Base-by-base conservation (phyloP, 257 asterid genomes). In the Verbascum thapsus region DNA sequence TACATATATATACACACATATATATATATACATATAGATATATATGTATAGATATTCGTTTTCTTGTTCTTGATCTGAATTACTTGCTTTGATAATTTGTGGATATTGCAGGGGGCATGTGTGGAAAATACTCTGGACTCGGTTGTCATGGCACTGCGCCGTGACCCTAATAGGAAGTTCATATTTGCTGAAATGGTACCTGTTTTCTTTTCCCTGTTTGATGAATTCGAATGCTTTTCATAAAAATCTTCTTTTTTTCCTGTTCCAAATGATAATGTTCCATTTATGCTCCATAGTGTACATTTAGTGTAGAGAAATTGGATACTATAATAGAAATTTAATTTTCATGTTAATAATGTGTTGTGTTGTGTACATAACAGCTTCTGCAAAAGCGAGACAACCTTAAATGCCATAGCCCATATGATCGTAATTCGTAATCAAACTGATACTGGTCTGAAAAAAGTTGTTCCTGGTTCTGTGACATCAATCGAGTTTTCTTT, bases 181-280 rank as follows among this genome's bases (percentile, higher is more conserved):
- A 77, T 90, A 20, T 88, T 69, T 74, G 98, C 72, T 69, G 98
- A 90, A 73, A 87, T 87, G 96, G 98, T 90, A 87, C 32, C 65
- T 42, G 2, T 37, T 23, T 5, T 6, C 23, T 55, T 13, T 38
- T 40, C 41, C 41, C 51, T 67, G 4, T 64, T 53, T 23, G 10
- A 22, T 48, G 22, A 23, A 55, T 11, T 57, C 8, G 47, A 4
- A 53, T 43, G 48, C 32, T 43, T 56, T 42, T 50, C n/a, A n/a
- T n/a, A n/a, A n/a, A n/a, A n/a, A n/a, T n/a, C n/a, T n/a, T n/a
- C n/a, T n/a, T n/a, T n/a, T 6, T 10, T 50, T 32, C 6, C 11
- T 26, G 43, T 23, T 41, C 26, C 15, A 17, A 42, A 8, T 39
- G 44, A 11, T 35, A 8, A 13, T 58, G 23, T 23, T 67, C 41